Evolutionary conservation across 768 basidiomycete genomes (phyloP).

Genomic region (Clitopilus hobsonii): DNA sequence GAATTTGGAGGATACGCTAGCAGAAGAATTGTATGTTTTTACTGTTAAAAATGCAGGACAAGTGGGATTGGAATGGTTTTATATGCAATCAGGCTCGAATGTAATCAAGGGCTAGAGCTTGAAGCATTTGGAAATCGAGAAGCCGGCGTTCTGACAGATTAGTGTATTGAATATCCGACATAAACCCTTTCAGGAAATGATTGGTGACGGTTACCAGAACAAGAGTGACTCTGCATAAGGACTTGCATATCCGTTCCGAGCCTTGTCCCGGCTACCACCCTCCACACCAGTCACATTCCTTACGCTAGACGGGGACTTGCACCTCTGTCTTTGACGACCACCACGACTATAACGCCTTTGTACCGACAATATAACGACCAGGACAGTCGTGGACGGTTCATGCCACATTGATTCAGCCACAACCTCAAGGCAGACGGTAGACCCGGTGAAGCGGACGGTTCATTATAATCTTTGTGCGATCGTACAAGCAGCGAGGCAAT

Average conservation of each 20-base stretch:
- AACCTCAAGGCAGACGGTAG: neutral
- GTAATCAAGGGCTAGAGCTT: neutral
- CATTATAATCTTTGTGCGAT: neutral
- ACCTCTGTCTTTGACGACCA: neutral
- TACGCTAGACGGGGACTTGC: neutral
- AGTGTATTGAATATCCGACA: neutral
- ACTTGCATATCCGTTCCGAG: neutral
- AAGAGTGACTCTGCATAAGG: constrained; percentile 1
- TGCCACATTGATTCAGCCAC: neutral
- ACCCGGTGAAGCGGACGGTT: constrained; percentile 1
- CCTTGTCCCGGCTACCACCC: constrained; percentile 1
- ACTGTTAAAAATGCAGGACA: neutral
- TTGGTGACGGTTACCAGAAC: neutral
- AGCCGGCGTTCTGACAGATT: neutral
- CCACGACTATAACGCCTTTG: neutral
- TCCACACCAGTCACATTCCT: neutral
- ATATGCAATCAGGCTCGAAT: neutral
- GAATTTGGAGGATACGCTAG: neutral
- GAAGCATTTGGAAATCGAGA: neutral
- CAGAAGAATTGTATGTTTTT: too few relatives aligned
- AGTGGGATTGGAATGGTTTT: neutral
- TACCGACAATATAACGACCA: neutral
- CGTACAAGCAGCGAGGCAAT: neutral
- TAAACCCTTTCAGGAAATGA: neutral
- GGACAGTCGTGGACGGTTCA: neutral